Base-by-base conservation (phyloP, 208 protist species). In the Crithidia brevicula region DNA sequence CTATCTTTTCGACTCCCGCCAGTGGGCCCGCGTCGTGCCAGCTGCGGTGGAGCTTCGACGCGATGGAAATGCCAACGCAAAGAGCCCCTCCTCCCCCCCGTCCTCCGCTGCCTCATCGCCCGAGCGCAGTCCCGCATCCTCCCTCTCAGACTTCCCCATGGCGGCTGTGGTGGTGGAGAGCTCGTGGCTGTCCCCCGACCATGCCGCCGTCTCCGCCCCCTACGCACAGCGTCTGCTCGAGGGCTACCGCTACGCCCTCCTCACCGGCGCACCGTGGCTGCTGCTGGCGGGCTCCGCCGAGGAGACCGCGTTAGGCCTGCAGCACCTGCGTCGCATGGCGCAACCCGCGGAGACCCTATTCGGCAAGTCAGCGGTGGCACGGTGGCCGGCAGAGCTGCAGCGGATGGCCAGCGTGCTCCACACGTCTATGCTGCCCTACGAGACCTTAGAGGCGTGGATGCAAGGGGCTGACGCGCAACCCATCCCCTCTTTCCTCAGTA, bases 191-290 rank as follows among this genome's bases (percentile, higher is more conserved):
- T 69, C 75, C 3, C 61, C 69, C 13, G 65, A 67, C 23, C 54
- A 67, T 16, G 58, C 62, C 46, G 30, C 23, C 47, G 42, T 88
- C 9, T 75, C 69, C 1, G 20, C 47, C 43, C 8, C 25, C 45
- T 81, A 83, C 46, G 66, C 72, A 25, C 60, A 90, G 40, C 76
- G 80, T 1, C 60, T 94, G 13, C 30, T 85, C 28, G 58, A 83
- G 6, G 83, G 72, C 25, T 63, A 82, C 20, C 85, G 85, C 33
- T 70, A 76, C 46, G 85, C 85, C 10, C 73, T 94, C 0, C 49
- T 94, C 15, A 81, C 58, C 10, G 88, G 88, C 16, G 56, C 88
- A 20, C 85, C 83, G 52, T 88, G 82, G 82, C n/a, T 94, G 28
- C 57, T 94, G 16, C 54, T 91, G 38, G 60, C 74, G 11, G 77